These are phyloP conservation scores for Cucurbitaria berberidis DNA, from an alignment of 2,329 filamentous ascomycete genomes.

Conservation along the genomic window DNA sequence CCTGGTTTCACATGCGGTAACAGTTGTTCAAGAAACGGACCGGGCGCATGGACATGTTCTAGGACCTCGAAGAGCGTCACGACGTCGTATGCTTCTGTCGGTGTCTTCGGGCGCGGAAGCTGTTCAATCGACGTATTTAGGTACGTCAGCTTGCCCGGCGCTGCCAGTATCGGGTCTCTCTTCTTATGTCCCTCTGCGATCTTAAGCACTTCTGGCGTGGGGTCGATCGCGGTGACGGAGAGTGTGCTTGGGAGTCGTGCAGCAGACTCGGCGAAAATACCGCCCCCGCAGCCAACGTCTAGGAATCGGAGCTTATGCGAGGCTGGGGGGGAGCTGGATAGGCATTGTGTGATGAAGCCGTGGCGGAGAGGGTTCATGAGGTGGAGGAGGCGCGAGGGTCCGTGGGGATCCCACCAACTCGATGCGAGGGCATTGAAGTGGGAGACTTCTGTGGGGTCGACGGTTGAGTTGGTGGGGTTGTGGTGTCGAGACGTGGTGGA, in stretches of 20 bases:
- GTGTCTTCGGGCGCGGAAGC: conserved; percentile 51
- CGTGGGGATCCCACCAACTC: conserved; percentile 96
- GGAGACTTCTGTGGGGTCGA: conserved; percentile 86
- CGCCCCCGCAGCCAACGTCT: conserved; percentile 93
- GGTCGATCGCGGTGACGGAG: conserved; percentile 78
- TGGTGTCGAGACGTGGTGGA: conserved; percentile 21
- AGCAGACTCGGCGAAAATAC: conserved; percentile 91
- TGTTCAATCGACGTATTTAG: conserved; percentile 78
- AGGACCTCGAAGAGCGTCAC: conserved; percentile 93
- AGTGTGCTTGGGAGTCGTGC: conserved; percentile 69
- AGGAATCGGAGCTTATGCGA: conserved; percentile 69
- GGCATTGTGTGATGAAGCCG: conserved; percentile 82
- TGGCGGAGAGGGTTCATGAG: conserved; percentile 98
- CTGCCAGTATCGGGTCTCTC: conserved; percentile 70
- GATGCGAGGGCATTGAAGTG: conserved; percentile 95
- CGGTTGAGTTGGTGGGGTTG: conserved; percentile 34
- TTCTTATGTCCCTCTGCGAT: conserved; percentile 79
- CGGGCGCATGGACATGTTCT: conserved; percentile 83
- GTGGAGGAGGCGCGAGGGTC: conserved; percentile 88
- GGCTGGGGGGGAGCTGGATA: conserved; percentile 48
- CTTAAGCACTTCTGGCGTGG: conserved; percentile 72
- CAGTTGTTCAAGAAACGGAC: conserved; percentile 73
- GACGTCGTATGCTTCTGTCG: conserved; percentile 69
- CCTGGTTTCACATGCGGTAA: conserved; percentile 82
- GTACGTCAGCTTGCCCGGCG: conserved; percentile 69